phyloP scores from a whole-genome alignment of 352 stramenopile species.

The Pythium utonaiense region DNA sequence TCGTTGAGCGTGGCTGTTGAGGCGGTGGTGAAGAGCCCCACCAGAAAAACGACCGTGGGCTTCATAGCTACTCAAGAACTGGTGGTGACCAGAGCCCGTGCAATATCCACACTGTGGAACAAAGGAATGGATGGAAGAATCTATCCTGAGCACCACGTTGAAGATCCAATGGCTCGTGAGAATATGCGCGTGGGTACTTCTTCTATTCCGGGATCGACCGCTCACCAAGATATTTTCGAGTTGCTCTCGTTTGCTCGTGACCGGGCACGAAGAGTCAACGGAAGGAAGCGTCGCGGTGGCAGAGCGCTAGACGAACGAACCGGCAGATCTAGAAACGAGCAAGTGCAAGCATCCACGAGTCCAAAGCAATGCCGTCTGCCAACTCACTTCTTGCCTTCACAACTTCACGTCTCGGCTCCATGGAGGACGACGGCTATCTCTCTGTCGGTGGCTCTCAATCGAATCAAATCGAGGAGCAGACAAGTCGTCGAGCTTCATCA shows the following conservation, averaged over 20 bases:
- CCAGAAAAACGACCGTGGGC: neutral
- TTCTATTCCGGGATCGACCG: neutral
- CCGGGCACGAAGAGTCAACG: neutral
- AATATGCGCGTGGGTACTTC: neutral
- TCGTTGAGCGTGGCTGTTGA: neutral
- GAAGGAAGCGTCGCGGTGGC: neutral
- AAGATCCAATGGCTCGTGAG: neutral
- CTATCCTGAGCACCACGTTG: neutral
- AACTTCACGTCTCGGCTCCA: neutral
- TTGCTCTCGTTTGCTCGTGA: neutral
- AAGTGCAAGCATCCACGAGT: neutral
- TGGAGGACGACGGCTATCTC: neutral
- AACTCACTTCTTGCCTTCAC: slow-evolving; percentile 3
- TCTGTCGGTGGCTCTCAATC: neutral
- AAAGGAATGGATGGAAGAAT: neutral
- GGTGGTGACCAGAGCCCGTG: neutral
- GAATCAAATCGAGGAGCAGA: neutral
- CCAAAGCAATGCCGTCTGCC: neutral
- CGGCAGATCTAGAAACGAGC: neutral
- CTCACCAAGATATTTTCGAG: neutral
- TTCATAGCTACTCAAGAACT: slow-evolving; percentile 1
- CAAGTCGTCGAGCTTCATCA: neutral
- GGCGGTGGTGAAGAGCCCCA: neutral
- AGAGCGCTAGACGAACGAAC: neutral
- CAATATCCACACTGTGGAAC: too few relatives aligned